These are phyloP conservation scores for Naganishia friedmannii DNA, from an alignment of 768 basidiomycete species.

Conservation along the genomic window DNA sequence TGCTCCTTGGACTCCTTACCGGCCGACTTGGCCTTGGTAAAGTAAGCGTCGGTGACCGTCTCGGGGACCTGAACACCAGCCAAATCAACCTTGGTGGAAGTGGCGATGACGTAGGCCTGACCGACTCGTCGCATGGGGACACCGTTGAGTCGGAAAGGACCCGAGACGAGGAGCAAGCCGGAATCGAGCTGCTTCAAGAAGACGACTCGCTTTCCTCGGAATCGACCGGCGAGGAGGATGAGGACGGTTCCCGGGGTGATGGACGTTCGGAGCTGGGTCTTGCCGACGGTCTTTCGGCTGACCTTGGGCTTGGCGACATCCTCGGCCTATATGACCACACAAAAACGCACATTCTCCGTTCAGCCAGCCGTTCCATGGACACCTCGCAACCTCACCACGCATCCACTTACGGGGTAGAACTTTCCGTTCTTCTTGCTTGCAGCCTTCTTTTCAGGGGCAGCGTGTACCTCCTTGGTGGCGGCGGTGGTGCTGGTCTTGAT, in stretches of 20 bases:
- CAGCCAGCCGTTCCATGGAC: not conserved
- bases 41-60: constrained; percentile 92
- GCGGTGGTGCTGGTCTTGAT: constrained; percentile 67
- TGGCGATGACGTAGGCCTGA: constrained; percentile 98
- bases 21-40: constrained; percentile 73
- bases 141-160: constrained; percentile 89
- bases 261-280: constrained; percentile 70
- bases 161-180: constrained; percentile 90
- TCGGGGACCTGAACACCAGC: constrained; percentile 64
- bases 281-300: constrained; percentile 74
- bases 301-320: constrained; percentile 88
- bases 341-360: not conserved
- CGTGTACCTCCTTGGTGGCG: constrained; percentile 61
- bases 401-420: constrained; percentile 66
- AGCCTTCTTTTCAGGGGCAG: constrained; percentile 65
- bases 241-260: constrained; percentile 93
- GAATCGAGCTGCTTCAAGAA: constrained; percentile 88
- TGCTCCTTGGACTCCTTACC: constrained; percentile 78
- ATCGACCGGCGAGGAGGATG: constrained; percentile 95
- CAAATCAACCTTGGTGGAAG: constrained; percentile 87
- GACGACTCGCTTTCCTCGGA: constrained; percentile 96
- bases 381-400: not conserved
- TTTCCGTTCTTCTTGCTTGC: constrained; percentile 87
- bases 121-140: constrained; percentile 96
- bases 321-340: constrained; percentile 60